Evolutionary conservation across 2,329 filamentous ascomycete genomes (phyloP).

Genomic region (Biscogniauxia sp.): DNA sequence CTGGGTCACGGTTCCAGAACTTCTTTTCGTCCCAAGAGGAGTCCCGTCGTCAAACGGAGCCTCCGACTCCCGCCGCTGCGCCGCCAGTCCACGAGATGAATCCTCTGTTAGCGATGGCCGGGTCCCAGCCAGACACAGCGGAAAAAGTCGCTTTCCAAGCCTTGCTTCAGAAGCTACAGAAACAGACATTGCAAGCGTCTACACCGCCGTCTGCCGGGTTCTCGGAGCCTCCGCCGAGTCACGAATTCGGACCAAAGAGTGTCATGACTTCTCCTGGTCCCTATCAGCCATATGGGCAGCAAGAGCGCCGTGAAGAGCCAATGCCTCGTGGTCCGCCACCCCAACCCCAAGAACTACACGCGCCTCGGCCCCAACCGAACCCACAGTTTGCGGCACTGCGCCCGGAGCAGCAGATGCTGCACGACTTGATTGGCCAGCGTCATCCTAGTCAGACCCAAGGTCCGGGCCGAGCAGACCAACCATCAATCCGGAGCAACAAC

Average conservation of each 20-base stretch:
- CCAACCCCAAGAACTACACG: conserved; percentile 51
- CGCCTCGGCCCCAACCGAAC: conserved; percentile 46
- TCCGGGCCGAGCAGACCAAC: conserved; percentile 44
- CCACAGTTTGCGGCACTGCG: conserved; percentile 47
- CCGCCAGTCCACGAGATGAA: conserved; percentile 27
- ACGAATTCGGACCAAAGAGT: conserved; percentile 36
- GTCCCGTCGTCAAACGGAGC: conserved; percentile 47
- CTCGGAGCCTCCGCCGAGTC: conserved; percentile 28
- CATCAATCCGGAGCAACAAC: conserved; percentile 45
- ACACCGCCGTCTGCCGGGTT: conserved; percentile 43
- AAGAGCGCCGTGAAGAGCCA: conserved; percentile 45
- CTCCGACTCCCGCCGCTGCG: conserved; percentile 42
- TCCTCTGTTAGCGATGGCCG: conserved; percentile 28
- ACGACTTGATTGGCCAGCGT: conserved; percentile 59
- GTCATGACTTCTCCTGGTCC: conserved; percentile 46
- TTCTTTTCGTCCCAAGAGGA: conserved; percentile 67
- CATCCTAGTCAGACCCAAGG: conserved; percentile 54
- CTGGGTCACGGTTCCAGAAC: conserved; percentile 76
- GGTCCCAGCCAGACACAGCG: conserved; percentile 49
- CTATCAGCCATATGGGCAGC: conserved; percentile 45
- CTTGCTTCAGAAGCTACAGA: conserved; percentile 77
- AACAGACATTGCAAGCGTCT: conserved; percentile 44
- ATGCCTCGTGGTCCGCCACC: conserved; percentile 40
- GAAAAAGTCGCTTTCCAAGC: conserved; percentile 86
- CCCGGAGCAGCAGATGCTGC: conserved; percentile 56